Percentiles rank a stretch among this genome's conserved stretches.
Conservation (phyloP, 2,329 filamentous ascomycete species). For the Curvularia verruculosa region DNA sequence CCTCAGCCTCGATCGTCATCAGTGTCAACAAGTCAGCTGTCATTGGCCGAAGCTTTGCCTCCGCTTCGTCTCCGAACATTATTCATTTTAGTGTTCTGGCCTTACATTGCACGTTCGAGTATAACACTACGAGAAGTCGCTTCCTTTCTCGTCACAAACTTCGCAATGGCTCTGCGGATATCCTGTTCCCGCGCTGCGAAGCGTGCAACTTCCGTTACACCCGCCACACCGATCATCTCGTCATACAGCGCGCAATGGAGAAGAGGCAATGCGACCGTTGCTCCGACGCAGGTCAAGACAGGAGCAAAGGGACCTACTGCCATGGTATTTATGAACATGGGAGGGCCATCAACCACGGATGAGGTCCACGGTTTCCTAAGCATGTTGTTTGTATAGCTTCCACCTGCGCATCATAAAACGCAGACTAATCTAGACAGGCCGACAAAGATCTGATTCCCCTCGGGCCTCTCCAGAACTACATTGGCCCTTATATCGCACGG, state of each 20-base stretch:
- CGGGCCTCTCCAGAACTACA: conserved; percentile 85
- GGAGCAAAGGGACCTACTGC: conserved; percentile 83
- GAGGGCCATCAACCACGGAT: conserved; percentile 83
- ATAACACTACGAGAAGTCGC: background rate
- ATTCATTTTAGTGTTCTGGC: conserved; percentile 32
- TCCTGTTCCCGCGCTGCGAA: conserved; percentile 42
- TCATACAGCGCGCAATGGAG: conserved; percentile 46
- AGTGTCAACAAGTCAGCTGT: conserved; percentile 19
- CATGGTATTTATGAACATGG: conserved; percentile 99
- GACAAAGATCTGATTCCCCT: conserved; percentile 96
- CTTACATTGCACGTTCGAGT: conserved; percentile 13
- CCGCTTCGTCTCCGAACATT: conserved; percentile 25
- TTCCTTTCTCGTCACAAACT: conserved; percentile 30
- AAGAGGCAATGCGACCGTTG: conserved; percentile 61
- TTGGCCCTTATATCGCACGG: conserved; percentile 84
- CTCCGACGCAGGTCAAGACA: conserved; percentile 73
- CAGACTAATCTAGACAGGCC: conserved; percentile 61
- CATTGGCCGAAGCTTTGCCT: conserved; percentile 36
- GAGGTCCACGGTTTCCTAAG: conserved; percentile 91
- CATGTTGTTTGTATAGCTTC: conserved; percentile 78
- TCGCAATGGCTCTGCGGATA: conserved; percentile 49
- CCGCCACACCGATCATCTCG: conserved; percentile 37
- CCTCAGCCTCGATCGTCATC: conserved; percentile 35
- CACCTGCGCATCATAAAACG: background rate
- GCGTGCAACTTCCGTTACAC: conserved; percentile 38